Conservation (phyloP, 75 land plant genomes). For the Larix kaempferi region DNA sequence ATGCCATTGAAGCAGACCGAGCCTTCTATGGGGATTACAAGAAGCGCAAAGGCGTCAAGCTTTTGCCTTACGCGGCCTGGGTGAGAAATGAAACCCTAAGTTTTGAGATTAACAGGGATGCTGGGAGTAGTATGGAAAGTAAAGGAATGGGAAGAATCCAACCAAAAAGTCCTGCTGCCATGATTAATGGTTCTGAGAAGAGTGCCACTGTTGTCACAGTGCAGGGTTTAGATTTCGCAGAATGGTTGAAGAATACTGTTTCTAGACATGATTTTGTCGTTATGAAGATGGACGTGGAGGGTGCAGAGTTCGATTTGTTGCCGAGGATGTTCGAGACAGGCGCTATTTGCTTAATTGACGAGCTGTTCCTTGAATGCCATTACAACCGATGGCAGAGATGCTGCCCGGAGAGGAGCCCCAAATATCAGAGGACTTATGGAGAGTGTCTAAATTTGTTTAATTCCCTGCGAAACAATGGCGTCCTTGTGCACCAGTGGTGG, state of each 20-base stretch:
- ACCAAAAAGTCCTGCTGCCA: constrained; percentile 9
- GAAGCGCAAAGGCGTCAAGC: constrained; percentile 19
- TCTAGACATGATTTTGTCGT: constrained; percentile 66
- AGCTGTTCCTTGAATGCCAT: constrained; percentile 82
- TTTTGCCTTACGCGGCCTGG: constrained; percentile 36
- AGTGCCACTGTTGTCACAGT: constrained; percentile 15
- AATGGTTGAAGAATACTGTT: constrained; percentile 58
- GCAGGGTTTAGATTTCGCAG: constrained; percentile 46
- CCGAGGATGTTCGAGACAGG: constrained; percentile 55
- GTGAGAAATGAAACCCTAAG: constrained; percentile 51
- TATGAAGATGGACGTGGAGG: constrained; percentile 80
- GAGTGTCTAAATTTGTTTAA: constrained; percentile 73
- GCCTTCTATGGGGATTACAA: constrained; percentile 28
- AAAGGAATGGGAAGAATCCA: constrained; percentile 64
- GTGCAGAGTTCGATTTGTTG: constrained; percentile 52
- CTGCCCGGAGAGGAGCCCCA: constrained; percentile 63
- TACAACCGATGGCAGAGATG: constrained; percentile 59
- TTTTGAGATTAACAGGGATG: constrained; percentile 52
- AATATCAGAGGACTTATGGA: constrained; percentile 54
- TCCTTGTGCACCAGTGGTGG: constrained; percentile 97
- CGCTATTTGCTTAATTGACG: constrained; percentile 66
- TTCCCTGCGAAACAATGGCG: constrained; percentile 53
- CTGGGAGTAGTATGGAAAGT: constrained; percentile 12
- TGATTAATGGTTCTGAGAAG: background rate
- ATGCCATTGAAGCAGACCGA: constrained; percentile 43